These are phyloP conservation scores for Wallacemonas collosoma DNA, from an alignment of 208 protist species.

Conservation along the genomic window DNA sequence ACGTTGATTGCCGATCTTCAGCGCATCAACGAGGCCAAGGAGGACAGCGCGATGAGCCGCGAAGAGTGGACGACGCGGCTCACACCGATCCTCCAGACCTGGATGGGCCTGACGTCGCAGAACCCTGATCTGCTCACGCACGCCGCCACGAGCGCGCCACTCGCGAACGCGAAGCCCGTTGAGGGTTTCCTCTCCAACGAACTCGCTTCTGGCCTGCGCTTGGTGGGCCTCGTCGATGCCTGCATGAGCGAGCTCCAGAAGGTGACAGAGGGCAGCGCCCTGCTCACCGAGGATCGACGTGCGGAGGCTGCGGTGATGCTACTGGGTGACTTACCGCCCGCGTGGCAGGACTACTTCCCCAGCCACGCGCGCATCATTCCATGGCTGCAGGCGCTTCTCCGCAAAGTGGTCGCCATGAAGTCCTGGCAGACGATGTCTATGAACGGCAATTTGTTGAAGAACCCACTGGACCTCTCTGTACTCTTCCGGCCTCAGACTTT, in stretches of 20 bases:
- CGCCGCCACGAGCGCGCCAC: constrained; percentile 12
- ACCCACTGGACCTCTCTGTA: constrained; percentile 75
- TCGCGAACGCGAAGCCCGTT: constrained; percentile 66
- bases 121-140: constrained; percentile 64
- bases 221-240: constrained; percentile 82
- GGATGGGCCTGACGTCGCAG: constrained; percentile 70
- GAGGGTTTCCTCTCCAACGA: constrained; percentile 92
- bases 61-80: constrained; percentile 88
- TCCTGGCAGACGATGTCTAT: constrained; percentile 62
- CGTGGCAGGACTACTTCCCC: constrained; percentile 91
- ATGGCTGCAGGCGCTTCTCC: constrained; percentile 91
- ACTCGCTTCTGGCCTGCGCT: constrained; percentile 52
- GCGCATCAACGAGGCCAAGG: constrained; percentile 68
- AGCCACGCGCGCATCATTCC: constrained; percentile 68
- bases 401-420: constrained; percentile 69
- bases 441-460: constrained; percentile 68
- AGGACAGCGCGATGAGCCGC: constrained; percentile 69
- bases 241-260: constrained; percentile 79
- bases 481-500: constrained; percentile 95
- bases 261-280: constrained; percentile 86
- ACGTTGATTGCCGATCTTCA: constrained; percentile 83
- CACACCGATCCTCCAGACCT: constrained; percentile 84
- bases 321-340: constrained; percentile 75
- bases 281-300: constrained; percentile 86
- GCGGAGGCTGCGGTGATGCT: constrained; percentile 83